Percentiles rank a stretch among this genome's conserved stretches.
phyloP scores from a whole-genome alignment of 1,284 basidiomycete species.

The Trichosporon coremiiforme region DNA sequence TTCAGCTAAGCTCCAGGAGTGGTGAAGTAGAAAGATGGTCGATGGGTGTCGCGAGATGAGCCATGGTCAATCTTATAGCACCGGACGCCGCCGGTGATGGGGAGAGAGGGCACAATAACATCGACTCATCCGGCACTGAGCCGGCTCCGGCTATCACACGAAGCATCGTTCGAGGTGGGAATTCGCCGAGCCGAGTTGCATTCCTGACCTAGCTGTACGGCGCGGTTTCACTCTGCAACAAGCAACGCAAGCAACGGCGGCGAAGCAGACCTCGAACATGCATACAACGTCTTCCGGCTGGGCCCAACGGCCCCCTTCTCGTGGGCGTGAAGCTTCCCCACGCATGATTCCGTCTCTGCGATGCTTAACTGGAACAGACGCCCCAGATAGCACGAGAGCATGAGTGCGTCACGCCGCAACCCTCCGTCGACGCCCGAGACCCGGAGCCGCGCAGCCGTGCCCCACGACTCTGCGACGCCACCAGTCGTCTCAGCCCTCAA shows the following conservation, averaged over 20 bases:
- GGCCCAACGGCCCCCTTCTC: neutral
- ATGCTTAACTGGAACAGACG: no score
- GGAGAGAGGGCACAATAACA: neutral
- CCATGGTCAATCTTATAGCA: neutral
- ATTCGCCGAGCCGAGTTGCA: neutral
- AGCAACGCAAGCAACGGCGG: no score
- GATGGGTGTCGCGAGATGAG: neutral
- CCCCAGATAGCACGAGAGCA: neutral
- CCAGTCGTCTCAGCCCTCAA: neutral
- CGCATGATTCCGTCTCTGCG: no score
- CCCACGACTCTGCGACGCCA: neutral
- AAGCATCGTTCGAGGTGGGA: conserved; percentile 8
- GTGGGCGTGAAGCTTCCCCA: neutral
- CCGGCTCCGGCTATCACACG: neutral
- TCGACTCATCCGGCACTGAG: neutral
- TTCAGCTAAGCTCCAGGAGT: neutral
- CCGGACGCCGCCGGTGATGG: neutral
- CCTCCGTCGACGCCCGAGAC: no score
- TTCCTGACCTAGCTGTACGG: neutral
- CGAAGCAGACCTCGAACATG: neutral
- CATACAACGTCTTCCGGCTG: neutral
- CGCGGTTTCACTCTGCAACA: neutral
- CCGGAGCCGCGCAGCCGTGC: no score
- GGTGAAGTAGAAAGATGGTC: neutral
- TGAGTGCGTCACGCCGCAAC: neutral